Evolutionary conservation across 1,284 basidiomycete species (phyloP).

Genomic region (Ustilago hordei): DNA sequence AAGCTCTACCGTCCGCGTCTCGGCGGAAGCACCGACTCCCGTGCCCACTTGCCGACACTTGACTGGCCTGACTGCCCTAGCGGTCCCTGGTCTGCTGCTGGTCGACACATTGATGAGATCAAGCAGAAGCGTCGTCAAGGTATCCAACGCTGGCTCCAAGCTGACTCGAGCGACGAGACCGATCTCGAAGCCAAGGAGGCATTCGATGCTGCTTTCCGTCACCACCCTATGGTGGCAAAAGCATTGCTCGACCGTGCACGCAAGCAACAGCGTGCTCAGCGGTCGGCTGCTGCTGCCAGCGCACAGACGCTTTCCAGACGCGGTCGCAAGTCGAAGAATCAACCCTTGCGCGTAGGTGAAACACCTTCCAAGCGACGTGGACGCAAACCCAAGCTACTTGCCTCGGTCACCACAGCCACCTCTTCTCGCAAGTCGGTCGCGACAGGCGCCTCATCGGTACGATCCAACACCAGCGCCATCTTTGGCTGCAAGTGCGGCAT

Average conservation of each 20-base stretch:
- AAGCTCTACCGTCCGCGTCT: conserved; percentile 36
- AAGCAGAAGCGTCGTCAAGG: conserved; percentile 41
- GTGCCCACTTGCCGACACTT: conserved; percentile 40
- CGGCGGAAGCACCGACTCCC: conserved; percentile 22
- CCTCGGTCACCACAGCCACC: conserved; percentile 32
- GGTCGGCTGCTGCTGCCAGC: conserved; percentile 21
- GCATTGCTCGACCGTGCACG: conserved; percentile 57
- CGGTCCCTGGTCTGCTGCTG: conserved; percentile 51
- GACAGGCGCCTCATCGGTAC: conserved; percentile 41
- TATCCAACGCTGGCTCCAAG: conserved; percentile 51
- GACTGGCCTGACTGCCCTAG: conserved; percentile 53
- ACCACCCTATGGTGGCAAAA: conserved; percentile 66
- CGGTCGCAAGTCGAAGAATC: conserved; percentile 35
- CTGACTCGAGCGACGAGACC: conserved; percentile 43
- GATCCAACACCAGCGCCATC: conserved; percentile 42
- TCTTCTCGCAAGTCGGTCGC: conserved; percentile 48
- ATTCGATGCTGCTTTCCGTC: conserved; percentile 31
- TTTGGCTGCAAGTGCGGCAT: conserved; percentile 58
- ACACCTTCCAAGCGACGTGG: conserved; percentile 37
- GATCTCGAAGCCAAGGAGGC: conserved; percentile 18
- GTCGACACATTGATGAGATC: conserved; percentile 43
- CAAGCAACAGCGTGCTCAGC: conserved; percentile 38
- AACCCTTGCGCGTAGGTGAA: conserved; percentile 24
- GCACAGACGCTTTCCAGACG: conserved; percentile 28
- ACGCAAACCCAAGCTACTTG: conserved; percentile 36